phyloP scores from a whole-genome alignment of 2,329 filamentous ascomycete species.

The Aspergillus phoenicis region DNA sequence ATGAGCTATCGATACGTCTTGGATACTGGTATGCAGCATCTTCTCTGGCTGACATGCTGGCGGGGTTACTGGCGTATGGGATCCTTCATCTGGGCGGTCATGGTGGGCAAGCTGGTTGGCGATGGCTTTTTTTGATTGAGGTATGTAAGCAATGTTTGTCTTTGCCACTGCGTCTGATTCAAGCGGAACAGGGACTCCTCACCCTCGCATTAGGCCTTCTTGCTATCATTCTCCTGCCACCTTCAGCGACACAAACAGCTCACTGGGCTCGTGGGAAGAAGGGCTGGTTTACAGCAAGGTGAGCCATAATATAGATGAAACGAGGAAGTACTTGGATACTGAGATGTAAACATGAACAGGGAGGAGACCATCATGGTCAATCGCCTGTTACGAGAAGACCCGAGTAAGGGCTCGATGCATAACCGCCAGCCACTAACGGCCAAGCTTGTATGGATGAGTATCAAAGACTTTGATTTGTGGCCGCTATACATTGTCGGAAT shows the following conservation, averaged over 20 bases:
- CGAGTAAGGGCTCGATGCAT: slow-evolving; percentile 59
- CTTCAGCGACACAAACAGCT: slow-evolving; percentile 62
- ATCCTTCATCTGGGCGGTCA: slow-evolving; percentile 39
- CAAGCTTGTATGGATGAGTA: slow-evolving; percentile 51
- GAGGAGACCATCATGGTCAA: slow-evolving; percentile 71
- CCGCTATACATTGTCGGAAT: slow-evolving; percentile 54
- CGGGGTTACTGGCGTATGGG: slow-evolving; percentile 48
- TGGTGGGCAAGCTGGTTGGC: slow-evolving; percentile 36
- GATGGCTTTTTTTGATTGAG: slow-evolving; percentile 40
- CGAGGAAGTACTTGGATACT: neutral
- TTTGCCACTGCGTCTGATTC: slow-evolving; percentile 32
- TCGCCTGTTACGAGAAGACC: slow-evolving; percentile 55
- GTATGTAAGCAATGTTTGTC: slow-evolving; percentile 43
- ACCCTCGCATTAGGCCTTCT: slow-evolving; percentile 30
- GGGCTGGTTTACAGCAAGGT: slow-evolving; percentile 66
- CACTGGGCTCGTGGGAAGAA: slow-evolving; percentile 36
- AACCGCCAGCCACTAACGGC: slow-evolving; percentile 54
- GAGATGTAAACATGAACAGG: slow-evolving; percentile 5
- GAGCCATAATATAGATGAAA: neutral
- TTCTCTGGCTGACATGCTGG: slow-evolving; percentile 48
- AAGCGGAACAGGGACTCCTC: slow-evolving; percentile 22
- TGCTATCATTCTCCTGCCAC: slow-evolving; percentile 55
- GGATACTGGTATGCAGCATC: slow-evolving; percentile 30
- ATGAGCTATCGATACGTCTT: slow-evolving; percentile 60
- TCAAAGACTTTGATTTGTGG: slow-evolving; percentile 59